Percentiles rank a stretch among this genome's conserved stretches.
Evolutionary conservation across 2,329 filamentous ascomycete species (phyloP).

Genomic region (Penicillium sp.): DNA sequence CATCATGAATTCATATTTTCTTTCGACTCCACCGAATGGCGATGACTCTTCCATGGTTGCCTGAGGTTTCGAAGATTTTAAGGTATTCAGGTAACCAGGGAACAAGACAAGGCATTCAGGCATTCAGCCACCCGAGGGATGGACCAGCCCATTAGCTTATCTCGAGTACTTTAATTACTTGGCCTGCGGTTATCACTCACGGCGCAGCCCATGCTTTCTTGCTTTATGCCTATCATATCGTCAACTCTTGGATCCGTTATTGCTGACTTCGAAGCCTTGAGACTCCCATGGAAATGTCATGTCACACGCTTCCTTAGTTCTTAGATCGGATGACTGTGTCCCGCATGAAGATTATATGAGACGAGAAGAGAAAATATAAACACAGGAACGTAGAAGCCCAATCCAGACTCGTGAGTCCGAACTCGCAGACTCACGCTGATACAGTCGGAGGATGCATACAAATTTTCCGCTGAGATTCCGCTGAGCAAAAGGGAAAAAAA

Average conservation of each 20-base stretch:
- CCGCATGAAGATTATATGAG: neutral
- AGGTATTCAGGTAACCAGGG: neutral
- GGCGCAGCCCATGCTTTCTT: neutral
- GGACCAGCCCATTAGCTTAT: neutral
- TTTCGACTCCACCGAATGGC: neutral
- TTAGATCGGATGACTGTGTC: neutral
- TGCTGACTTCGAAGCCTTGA: neutral
- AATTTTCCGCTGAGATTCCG: neutral
- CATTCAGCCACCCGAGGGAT: neutral
- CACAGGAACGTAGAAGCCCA: neutral
- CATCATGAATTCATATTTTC: slow-evolving; percentile 16
- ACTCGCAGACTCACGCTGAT: neutral
- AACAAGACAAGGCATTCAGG: neutral
- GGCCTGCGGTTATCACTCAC: neutral
- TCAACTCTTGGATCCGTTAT: neutral
- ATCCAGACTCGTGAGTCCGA: neutral
- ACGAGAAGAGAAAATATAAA: neutral
- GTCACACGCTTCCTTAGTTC: neutral
- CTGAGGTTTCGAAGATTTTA: neutral
- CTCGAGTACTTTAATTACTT: neutral
- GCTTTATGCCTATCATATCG: neutral
- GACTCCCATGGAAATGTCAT: neutral
- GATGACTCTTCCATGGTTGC: neutral
- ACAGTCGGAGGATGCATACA: neutral
- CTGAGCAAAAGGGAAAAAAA: neutral